Conservation (phyloP, 2,329 filamentous ascomycete genomes). For the Grosmannia clavigera region DNA sequence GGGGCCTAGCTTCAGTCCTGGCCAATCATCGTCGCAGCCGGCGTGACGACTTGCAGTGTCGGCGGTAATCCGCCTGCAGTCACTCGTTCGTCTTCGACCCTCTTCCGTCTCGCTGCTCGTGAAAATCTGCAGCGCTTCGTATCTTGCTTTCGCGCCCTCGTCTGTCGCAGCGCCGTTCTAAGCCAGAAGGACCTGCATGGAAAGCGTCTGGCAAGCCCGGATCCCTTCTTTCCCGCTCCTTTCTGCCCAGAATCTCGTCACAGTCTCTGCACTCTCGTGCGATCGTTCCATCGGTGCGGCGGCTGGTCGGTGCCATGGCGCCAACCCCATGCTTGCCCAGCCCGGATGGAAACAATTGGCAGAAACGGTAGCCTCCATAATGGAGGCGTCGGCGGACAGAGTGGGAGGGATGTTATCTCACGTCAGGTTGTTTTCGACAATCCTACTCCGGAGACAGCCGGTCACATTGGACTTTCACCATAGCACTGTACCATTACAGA, state of each 20-base stretch:
- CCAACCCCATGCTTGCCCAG: background rate
- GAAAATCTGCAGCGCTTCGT: background rate
- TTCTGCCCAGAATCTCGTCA: background rate
- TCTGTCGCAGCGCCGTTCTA: background rate
- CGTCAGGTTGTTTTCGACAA: too few species aligned
- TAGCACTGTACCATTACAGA: too few species aligned
- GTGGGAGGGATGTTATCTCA: too few species aligned
- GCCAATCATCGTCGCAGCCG: conserved; percentile 25
- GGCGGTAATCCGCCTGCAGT: conserved; percentile 27
- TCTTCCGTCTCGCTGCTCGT: background rate
- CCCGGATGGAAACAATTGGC: background rate
- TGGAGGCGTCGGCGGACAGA: too few species aligned
- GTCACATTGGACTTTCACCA: too few species aligned
- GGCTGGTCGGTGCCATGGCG: background rate
- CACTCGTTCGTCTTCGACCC: background rate
- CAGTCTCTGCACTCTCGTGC: background rate
- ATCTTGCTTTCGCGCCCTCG: background rate
- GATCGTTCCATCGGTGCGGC: background rate
- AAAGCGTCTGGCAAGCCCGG: background rate
- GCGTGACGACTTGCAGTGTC: conserved; percentile 27
- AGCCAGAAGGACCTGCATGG: background rate
- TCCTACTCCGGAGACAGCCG: too few species aligned
- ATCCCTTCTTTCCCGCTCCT: background rate
- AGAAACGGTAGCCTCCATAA: too few species aligned
- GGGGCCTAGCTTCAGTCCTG: background rate